Evolutionary conservation across 495 filamentous ascomycete species (phyloP), one percentile per base, ranked within the genome.

Genomic region (Hypoxylon lienhwacheense): DNA sequence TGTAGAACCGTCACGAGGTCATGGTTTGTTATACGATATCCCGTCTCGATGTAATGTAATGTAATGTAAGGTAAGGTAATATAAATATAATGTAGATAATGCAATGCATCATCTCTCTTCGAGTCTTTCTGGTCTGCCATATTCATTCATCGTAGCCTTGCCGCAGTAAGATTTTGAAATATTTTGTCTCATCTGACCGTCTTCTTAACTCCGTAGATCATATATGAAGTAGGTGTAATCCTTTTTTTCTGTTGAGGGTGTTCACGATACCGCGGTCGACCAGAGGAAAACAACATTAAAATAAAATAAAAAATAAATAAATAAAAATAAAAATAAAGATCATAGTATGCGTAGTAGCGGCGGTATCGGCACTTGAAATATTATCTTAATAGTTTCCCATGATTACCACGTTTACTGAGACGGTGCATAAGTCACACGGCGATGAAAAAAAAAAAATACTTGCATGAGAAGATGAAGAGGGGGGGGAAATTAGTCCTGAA

Each of bases 291-390:
- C 19, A n/a, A n/a, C n/a, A n/a, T n/a, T n/a, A n/a, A n/a, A n/a
- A n/a, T n/a, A n/a, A n/a, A n/a, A n/a, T n/a, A n/a, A n/a, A n/a
- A n/a, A n/a, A n/a, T n/a, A n/a, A n/a, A n/a, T n/a, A n/a, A n/a
- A n/a, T n/a, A n/a, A n/a, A n/a, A n/a, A n/a, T n/a, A n/a, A n/a
- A n/a, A n/a, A n/a, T n/a, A n/a, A n/a, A n/a, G n/a, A n/a, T n/a
- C n/a, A n/a, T n/a, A n/a, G n/a, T n/a, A 47, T 36, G 28, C 37
- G 47, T 36, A 56, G 47, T 34, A 32, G 43, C 41, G 58, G 52
- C 58, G 58, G 58, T 55, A 61, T 61, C 58, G 58, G 58, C 58
- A 61, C 46, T 50, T 61, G 42, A 56, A 48, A 42, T 44, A 53
- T 55, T 28, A 34, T 50, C 25, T 47, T 36, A 31, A 14, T 35